Percentiles rank a stretch among this genome's conserved stretches.
phyloP scores from a whole-genome alignment of 1,139 yeast genomes.

The Diutina rugosa region DNA sequence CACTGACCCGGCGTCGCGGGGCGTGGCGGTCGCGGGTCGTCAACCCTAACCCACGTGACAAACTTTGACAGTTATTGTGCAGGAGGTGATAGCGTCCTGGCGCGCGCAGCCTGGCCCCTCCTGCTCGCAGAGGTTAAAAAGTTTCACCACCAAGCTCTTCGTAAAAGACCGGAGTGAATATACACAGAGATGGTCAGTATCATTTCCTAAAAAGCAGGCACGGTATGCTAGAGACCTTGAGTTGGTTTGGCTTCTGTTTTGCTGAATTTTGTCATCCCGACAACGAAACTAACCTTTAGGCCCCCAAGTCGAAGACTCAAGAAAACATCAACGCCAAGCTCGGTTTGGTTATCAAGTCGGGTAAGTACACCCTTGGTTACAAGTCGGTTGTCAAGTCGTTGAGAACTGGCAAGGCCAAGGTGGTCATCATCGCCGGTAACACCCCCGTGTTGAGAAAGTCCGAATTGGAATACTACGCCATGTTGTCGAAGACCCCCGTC shows the following conservation, averaged over 20 bases:
- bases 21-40: not conserved
- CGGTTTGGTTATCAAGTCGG: slow-evolving; percentile 97
- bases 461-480: slow-evolving; percentile 99
- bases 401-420: slow-evolving; percentile 98
- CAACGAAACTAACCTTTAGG: slow-evolving; percentile 28
- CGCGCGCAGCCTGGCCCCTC: not conserved
- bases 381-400: slow-evolving; percentile 97
- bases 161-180: slow-evolving; percentile 77
- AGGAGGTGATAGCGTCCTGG: not conserved
- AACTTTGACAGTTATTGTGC: not conserved
- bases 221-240: not conserved
- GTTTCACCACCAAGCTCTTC: slow-evolving; percentile 8
- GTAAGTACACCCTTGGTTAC: slow-evolving; percentile 99
- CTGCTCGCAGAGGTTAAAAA: not conserved
- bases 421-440: slow-evolving; percentile 97
- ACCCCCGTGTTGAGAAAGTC: slow-evolving; percentile 99
- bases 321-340: slow-evolving; percentile 98
- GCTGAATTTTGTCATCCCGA: not conserved
- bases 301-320: slow-evolving; percentile 86
- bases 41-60: not conserved
- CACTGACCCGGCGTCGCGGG: not conserved
- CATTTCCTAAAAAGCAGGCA: slow-evolving; percentile 3
- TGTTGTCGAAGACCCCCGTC: slow-evolving; percentile 97
- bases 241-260: not conserved
- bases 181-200: slow-evolving; percentile 97